phyloP scores from a whole-genome alignment of 2,329 filamentous ascomycete genomes.

The Daldinia sp. region DNA sequence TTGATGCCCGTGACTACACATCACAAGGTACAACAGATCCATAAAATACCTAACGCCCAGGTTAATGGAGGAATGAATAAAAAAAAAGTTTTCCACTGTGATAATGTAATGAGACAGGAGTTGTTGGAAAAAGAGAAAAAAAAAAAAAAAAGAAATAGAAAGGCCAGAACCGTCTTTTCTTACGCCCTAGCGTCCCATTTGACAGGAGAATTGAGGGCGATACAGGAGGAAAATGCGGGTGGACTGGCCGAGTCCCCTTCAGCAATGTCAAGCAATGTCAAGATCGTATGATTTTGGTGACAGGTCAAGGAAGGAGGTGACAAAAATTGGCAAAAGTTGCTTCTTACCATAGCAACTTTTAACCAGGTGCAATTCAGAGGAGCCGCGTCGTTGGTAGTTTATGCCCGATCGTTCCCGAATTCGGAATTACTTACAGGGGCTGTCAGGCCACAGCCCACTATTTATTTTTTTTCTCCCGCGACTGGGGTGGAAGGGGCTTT shows the following conservation, averaged over 20 bases:
- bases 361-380: constrained; percentile 16
- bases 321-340: constrained; percentile 5
- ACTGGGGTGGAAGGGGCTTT: constrained; percentile 14
- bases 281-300: constrained; percentile 44
- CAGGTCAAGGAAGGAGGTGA: constrained; percentile 29
- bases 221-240: constrained; percentile 29
- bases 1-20: neutral
- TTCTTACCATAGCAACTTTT: constrained; percentile 12
- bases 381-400: constrained; percentile 37
- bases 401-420: constrained; percentile 43
- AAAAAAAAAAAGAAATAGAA: constrained; percentile 2
- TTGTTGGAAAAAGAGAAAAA: neutral
- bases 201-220: constrained; percentile 10
- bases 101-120: neutral
- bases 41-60: neutral
- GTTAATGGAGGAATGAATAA: constrained; percentile 8
- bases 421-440: constrained; percentile 42
- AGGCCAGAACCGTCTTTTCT: constrained; percentile 31
- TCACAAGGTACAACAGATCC: neutral
- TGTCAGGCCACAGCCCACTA: constrained; percentile 46
- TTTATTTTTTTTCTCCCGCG: constrained; percentile 36
- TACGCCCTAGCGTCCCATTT: constrained; percentile 33
- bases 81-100: neutral
- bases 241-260: constrained; percentile 27
- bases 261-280: constrained; percentile 24